Evolutionary conservation across 2,329 filamentous ascomycete species (phyloP).

Genomic region (Aspergillus niger): DNA sequence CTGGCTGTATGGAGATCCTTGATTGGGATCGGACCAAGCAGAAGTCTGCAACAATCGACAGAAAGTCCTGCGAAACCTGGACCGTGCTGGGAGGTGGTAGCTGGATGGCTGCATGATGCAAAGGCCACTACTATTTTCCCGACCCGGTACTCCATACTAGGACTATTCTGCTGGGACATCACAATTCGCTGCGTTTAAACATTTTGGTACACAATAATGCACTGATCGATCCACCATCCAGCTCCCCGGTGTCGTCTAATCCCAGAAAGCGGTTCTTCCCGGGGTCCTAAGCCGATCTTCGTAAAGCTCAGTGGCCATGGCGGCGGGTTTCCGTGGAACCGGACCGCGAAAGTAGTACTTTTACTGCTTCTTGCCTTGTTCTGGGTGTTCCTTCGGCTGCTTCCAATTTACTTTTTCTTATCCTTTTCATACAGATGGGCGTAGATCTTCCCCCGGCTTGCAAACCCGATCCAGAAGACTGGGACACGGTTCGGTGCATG

Average conservation of each 20-base stretch:
- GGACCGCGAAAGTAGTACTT: not conserved
- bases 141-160: not conserved
- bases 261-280: slow-evolving; percentile 12
- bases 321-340: not conserved
- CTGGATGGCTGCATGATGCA: slow-evolving; percentile 1
- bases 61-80: not conserved
- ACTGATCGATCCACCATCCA: slow-evolving; percentile 6
- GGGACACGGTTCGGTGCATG: slow-evolving; percentile 5
- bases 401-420: not conserved
- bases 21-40: not conserved
- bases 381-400: not conserved
- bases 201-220: not conserved
- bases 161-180: not conserved
- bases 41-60: not conserved
- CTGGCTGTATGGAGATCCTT: not conserved
- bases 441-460: not conserved
- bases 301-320: not conserved
- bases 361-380: not conserved
- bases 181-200: not conserved
- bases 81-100: not conserved
- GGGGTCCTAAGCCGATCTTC: not conserved
- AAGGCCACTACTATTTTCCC: slow-evolving; percentile 1
- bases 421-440: not conserved
- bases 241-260: slow-evolving; percentile 8
- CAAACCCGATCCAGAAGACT: slow-evolving; percentile 1